phyloP scores from a whole-genome alignment of 2,329 filamentous ascomycete genomes.

The Davidsoniella virescens region DNA sequence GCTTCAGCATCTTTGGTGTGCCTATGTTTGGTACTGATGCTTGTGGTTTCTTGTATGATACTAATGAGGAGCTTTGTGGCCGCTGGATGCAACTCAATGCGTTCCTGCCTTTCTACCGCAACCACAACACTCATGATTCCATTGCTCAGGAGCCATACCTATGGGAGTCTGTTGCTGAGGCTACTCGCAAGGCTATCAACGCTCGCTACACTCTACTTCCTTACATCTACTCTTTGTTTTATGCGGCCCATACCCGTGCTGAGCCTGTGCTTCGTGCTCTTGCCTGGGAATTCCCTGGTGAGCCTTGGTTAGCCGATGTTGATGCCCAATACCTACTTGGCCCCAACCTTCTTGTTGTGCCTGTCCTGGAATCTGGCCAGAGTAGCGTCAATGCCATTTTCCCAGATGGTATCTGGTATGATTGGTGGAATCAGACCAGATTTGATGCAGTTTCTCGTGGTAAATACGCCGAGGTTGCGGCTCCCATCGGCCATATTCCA shows the following conservation, averaged over 20 bases:
- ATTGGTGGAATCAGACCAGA: slow-evolving; percentile 33
- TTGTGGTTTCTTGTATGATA: slow-evolving; percentile 56
- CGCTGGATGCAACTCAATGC: slow-evolving; percentile 56
- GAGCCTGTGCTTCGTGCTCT: slow-evolving; percentile 51
- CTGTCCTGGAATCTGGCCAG: slow-evolving; percentile 29
- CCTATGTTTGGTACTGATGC: slow-evolving; percentile 58
- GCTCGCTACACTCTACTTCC: slow-evolving; percentile 67
- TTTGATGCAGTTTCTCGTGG: slow-evolving; percentile 19
- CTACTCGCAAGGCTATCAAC: slow-evolving; percentile 51
- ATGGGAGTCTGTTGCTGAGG: slow-evolving; percentile 45
- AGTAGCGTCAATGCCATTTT: slow-evolving; percentile 31
- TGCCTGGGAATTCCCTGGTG: slow-evolving; percentile 51
- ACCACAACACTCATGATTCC: slow-evolving; percentile 40
- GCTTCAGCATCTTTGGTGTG: slow-evolving; percentile 53
- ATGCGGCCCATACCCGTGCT: slow-evolving; percentile 42
- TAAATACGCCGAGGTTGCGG: slow-evolving; percentile 13
- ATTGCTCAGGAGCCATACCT: slow-evolving; percentile 49
- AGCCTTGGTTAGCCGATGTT: slow-evolving; percentile 28
- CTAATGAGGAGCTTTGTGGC: slow-evolving; percentile 46
- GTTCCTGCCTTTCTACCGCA: slow-evolving; percentile 55
- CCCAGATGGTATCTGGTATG: slow-evolving; percentile 31
- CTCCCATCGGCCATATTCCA: slow-evolving; percentile 34
- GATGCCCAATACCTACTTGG: slow-evolving; percentile 38
- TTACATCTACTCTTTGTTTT: slow-evolving; percentile 61
- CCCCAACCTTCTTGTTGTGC: slow-evolving; percentile 30